Percentiles rank a stretch among this genome's conserved stretches.
These are phyloP conservation scores for Halenospora varia DNA, from an alignment of 495 filamentous ascomycete genomes.

Conservation along the genomic window DNA sequence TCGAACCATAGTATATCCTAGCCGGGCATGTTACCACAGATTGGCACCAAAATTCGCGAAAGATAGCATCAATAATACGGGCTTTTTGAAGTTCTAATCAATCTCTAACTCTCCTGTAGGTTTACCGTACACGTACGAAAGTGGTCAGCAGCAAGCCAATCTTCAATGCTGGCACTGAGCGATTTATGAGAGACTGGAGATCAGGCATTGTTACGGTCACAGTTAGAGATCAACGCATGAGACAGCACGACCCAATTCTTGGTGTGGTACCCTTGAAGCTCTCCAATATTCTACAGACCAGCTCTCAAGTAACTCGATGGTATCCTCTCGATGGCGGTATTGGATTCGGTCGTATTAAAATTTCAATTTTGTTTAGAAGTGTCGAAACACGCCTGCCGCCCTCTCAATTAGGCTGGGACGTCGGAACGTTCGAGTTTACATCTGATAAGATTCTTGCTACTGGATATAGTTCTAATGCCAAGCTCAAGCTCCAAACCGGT, in stretches of 20 bases:
- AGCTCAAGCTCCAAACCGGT: constrained; percentile 76
- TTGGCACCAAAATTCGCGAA: too few relatives aligned
- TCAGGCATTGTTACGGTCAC: constrained; percentile 80
- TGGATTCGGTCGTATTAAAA: constrained; percentile 84
- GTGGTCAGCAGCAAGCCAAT: constrained; percentile 91
- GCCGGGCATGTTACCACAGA: too few relatives aligned
- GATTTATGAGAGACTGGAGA: constrained; percentile 93
- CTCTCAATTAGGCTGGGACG: constrained; percentile 82
- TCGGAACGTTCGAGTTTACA: constrained; percentile 86
- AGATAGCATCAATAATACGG: too few relatives aligned
- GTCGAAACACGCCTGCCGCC: constrained; percentile 81
- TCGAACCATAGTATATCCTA: constrained; percentile 25
- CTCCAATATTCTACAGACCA: constrained; percentile 79
- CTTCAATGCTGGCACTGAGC: constrained; percentile 92
- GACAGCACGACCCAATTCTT: constrained; percentile 91
- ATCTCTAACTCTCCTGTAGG: constrained; percentile 6
- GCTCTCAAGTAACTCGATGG: constrained; percentile 67
- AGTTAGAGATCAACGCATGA: constrained; percentile 80
- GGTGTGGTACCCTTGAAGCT: constrained; percentile 86
- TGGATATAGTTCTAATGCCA: constrained; percentile 53
- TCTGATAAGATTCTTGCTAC: constrained; percentile 60
- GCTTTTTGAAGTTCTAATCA: constrained; percentile 8
- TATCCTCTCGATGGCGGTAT: constrained; percentile 58
- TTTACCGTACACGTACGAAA: constrained; percentile 89
- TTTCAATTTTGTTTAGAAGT: constrained; percentile 82